Evolutionary conservation across 176 grass and related monocot species (phyloP), one percentile per base, ranked within the genome.

Genomic region (Eragrostis curvula): DNA sequence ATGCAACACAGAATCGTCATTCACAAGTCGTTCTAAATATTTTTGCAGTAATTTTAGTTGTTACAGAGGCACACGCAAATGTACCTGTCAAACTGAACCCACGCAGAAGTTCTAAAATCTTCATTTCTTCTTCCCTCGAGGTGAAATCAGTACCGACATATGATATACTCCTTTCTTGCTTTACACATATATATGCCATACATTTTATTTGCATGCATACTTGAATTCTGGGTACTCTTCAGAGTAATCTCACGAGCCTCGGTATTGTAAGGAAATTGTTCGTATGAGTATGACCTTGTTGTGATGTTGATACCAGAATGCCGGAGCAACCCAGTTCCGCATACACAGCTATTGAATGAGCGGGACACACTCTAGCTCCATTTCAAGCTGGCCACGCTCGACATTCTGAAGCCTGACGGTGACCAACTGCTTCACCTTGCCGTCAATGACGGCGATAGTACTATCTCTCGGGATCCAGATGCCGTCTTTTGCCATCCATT

Each of bases 291-390:
- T 63, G 21, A 53, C 24, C 36, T n/a, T 75, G 70, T 41, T 43
- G 15, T 53, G 59, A 78, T 79, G 73, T 15, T 36, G 18, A 74
- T 30, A 72, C 15, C 65, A 52, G 18, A 24, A 73, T 66, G 58
- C 59, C 18, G 30, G 6, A 16, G 58, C 27, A 42, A 25, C 4
- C 36, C 2, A 23, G 9, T 15, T 48, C 39, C 23, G 25, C 44
- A 74, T 5, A 12, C 17, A 28, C 62, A 28, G n/a, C 77, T 88
- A 99, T 86, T 99, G 96, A 50, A 79, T 92, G 47, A 99, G 93
- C 53, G 93, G 96, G n/a, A 99, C 90, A 18, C 96, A 99, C 80
- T 93, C 96, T 10, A 99, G 96, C 82, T 99, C 93, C 46, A 99
- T 90, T 79, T 96, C 91, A 17, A 99, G 86, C 32, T 83, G 84